Conservation (phyloP, 1,284 basidiomycete genomes). For the Microbotryum violaceum region DNA sequence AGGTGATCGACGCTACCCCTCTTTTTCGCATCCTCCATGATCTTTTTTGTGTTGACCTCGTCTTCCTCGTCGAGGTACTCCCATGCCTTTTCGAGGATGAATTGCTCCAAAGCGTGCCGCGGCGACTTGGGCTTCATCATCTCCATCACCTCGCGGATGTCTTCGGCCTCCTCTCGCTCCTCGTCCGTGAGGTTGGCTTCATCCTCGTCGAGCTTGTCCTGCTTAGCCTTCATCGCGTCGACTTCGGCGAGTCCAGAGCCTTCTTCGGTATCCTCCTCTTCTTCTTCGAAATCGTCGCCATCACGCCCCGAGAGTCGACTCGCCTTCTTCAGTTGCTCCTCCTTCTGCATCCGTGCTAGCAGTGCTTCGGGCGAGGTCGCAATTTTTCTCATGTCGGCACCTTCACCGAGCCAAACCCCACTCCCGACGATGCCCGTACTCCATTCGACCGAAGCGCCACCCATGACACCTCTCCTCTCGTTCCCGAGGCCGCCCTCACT, state of each 20-base stretch:
- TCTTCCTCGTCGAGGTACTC: conserved; percentile 22
- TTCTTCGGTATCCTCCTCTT: background rate
- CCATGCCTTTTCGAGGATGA: conserved; percentile 17
- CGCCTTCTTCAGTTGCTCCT: background rate
- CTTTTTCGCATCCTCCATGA: conserved; percentile 7
- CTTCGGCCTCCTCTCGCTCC: too few relatives aligned
- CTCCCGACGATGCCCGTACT: conserved; percentile 18
- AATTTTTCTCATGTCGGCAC: conserved; percentile 23
- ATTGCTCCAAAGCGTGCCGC: conserved; percentile 4
- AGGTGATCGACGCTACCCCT: conserved; percentile 5
- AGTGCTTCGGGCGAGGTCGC: background rate
- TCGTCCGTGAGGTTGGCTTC: too few relatives aligned
- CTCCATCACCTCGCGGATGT: too few relatives aligned
- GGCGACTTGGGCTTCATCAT: background rate
- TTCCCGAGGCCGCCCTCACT: too few relatives aligned
- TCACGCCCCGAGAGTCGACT: background rate
- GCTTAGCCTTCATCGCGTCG: background rate
- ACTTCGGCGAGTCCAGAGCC: background rate
- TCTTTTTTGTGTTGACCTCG: conserved; percentile 12
- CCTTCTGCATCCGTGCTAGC: background rate
- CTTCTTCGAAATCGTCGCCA: conserved; percentile 1
- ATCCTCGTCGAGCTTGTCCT: too few relatives aligned
- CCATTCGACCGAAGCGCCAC: conserved; percentile 20
- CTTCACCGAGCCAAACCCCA: conserved; percentile 14
- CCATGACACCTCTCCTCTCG: conserved; percentile 6